phyloP scores from a whole-genome alignment of 2,329 filamentous ascomycete genomes.

The Cryphonectria parasitica region DNA sequence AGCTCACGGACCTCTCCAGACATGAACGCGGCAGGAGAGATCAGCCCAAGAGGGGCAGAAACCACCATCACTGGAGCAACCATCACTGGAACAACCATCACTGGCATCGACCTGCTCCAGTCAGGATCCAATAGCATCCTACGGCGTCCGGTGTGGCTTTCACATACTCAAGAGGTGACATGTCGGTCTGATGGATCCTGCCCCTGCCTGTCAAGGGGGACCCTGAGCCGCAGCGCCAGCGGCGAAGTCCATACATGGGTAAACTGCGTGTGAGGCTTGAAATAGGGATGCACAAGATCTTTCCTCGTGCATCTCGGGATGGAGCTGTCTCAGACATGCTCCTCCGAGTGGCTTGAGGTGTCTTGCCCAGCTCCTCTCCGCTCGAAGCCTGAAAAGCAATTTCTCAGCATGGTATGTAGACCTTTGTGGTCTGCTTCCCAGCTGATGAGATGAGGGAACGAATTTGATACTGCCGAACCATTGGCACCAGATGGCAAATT shows the following conservation, averaged over 20 bases:
- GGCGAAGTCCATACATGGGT: neutral
- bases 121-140: conserved; percentile 15
- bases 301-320: conserved; percentile 18
- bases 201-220: conserved; percentile 8
- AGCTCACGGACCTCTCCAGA: conserved; percentile 6
- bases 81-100: conserved; percentile 23
- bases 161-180: conserved; percentile 12
- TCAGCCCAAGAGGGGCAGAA: neutral
- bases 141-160: conserved; percentile 23
- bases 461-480: neutral
- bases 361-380: conserved; percentile 11
- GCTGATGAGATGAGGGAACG: neutral
- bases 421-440: neutral
- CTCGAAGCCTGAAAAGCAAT: neutral
- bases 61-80: conserved; percentile 20
- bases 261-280: conserved; percentile 10
- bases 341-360: conserved; percentile 27
- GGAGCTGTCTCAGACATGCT: conserved; percentile 22
- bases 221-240: conserved; percentile 6
- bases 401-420: neutral
- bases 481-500: neutral
- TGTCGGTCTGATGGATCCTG: conserved; percentile 12
- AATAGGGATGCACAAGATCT: conserved; percentile 13
- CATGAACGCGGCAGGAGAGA: conserved; percentile 1
- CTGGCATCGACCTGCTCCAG: conserved; percentile 20